Evolutionary conservation across 768 basidiomycete genomes (phyloP), one percentile per base, ranked within the genome.

Genomic region (Boletus patriciae): DNA sequence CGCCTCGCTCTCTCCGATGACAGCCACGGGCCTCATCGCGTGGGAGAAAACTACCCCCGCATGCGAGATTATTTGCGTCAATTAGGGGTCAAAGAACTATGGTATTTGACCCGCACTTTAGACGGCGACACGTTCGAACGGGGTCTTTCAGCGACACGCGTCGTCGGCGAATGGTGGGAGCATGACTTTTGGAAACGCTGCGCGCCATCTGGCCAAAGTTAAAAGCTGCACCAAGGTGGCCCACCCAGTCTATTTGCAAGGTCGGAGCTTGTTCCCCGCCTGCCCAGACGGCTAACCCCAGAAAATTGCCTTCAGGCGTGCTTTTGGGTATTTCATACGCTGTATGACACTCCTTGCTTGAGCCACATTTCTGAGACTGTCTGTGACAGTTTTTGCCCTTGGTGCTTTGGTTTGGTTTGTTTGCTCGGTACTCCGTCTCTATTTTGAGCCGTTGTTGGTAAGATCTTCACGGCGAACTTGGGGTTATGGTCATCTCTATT

Each of bases 1-100:
- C 83, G 84, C 23, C 83, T 97, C 60, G 82, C 87, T 19, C 79
- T 99, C 27, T 98, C 96, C 6, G 97, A 98, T 69, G 97, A 98
- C 74, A 95, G 94, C 50, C 97, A 99, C 66, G 94, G 92, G 1
- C 89, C 93, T 3, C 83, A 85, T 31, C 84, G 85, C 10, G 94
- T 98, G 52, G 94, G 94, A 0, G 77, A 93, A 55, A 93, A 98
- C 71, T 99, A 98, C 64, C 66, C 75, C 52, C 78, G 80, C 19
- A 71, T 89, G 59, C 77, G 76, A 46, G 76, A 78, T 12, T 98
- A 98, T 71, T 75, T 94, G 29, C 73, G 76, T 45, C 74, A 74
- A 3, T 67, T 81, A n/a, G 83, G 81, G 5, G 78, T 97, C 29
- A 63, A 73, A 11, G 83, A 89, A 55, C 66, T 92, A 4, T 91